Conservation (phyloP, 192 early-diverging fungal species). For the Podila minutissima region DNA sequence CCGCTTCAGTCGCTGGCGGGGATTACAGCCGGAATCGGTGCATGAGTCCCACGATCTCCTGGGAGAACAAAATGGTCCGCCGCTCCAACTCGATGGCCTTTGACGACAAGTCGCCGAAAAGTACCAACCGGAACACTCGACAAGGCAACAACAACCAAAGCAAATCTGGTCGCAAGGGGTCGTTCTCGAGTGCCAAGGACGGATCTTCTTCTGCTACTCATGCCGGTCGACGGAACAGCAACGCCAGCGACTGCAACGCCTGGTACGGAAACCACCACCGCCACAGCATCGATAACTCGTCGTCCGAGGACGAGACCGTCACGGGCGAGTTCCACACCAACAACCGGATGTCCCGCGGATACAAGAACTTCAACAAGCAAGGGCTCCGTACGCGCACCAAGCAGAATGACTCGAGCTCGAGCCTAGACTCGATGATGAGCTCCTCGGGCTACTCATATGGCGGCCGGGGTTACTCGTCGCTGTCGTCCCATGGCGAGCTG, state of each 20-base stretch:
- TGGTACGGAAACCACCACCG: background rate
- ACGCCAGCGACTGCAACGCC: background rate
- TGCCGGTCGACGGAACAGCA: background rate
- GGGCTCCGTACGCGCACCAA: background rate
- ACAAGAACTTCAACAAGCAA: conserved; percentile 8
- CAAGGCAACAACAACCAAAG: background rate
- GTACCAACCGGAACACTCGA: background rate
- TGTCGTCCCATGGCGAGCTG: conserved; percentile 19
- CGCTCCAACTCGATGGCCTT: conserved; percentile 1
- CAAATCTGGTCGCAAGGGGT: background rate
- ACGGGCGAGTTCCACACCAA: conserved; percentile 5
- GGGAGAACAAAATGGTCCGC: background rate
- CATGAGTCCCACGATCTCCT: background rate
- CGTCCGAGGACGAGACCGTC: conserved; percentile 36
- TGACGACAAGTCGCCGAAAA: background rate
- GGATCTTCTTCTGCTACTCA: background rate
- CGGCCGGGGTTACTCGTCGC: conserved; percentile 20
- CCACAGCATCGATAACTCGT: background rate
- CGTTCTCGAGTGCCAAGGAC: background rate
- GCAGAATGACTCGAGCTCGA: conserved; percentile 34
- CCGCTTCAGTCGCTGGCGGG: conserved; percentile 17
- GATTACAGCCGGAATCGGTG: conserved; percentile 6
- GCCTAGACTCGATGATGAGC: conserved; percentile 36
- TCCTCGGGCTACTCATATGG: conserved; percentile 12
- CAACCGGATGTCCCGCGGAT: background rate